Conservation (phyloP, 257 asterid species). For the Solanum pinnatisectum region DNA sequence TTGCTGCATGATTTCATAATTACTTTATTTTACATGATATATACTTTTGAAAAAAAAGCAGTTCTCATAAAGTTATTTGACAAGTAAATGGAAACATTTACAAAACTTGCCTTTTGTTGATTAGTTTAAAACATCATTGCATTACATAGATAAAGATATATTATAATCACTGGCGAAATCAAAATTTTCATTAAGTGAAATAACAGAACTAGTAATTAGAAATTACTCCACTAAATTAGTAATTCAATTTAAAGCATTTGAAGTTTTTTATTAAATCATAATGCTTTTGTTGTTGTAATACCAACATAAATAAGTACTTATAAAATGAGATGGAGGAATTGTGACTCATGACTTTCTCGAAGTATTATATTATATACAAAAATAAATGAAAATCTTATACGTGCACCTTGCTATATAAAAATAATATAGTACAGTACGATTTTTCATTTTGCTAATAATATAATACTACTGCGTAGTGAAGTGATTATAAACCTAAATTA, state of each 20-base stretch:
- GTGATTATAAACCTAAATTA: background rate
- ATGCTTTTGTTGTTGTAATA: background rate
- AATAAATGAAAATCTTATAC: too few relatives aligned
- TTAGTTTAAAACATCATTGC: background rate
- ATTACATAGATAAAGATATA: background rate
- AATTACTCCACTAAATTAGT: background rate
- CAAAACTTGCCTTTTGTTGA: background rate
- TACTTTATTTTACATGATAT: background rate
- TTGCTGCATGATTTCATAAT: background rate
- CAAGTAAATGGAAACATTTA: background rate
- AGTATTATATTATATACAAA: too few relatives aligned
- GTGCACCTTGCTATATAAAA: too few relatives aligned
- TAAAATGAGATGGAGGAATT: background rate
- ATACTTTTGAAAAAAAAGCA: background rate
- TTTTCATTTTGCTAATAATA: background rate
- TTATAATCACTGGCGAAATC: too few relatives aligned
- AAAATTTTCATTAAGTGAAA: too few relatives aligned
- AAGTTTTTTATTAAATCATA: background rate
- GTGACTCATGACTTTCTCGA: background rate
- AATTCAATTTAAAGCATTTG: background rate
- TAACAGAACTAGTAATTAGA: background rate
- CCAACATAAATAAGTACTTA: background rate
- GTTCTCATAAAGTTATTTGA: background rate
- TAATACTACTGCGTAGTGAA: background rate
- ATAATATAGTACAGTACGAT: background rate